Conservation (phyloP, 106 monocot genomes). For the Posidonia australis region DNA sequence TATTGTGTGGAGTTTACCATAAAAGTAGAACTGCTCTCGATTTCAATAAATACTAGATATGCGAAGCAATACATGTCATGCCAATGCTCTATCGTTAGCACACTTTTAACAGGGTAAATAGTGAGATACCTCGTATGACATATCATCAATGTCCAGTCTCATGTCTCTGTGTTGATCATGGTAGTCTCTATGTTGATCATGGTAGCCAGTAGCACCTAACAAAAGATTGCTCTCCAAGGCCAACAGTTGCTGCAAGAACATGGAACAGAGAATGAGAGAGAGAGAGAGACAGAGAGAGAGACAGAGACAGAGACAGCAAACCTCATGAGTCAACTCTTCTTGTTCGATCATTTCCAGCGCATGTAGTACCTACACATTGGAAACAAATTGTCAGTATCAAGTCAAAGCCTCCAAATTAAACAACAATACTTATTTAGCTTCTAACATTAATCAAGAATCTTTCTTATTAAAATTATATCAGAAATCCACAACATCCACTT, state of each 20-base stretch:
- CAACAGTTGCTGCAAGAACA: conserved; percentile 47
- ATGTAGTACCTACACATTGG: conserved; percentile 33
- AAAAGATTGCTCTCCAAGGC: conserved; percentile 52
- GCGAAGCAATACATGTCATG: no score
- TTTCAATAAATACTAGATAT: no score
- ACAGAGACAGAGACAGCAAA: no score
- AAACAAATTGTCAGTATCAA: neutral
- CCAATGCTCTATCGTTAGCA: no score
- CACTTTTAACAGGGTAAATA: neutral
- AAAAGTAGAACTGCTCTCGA: no score
- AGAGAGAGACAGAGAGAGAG: no score
- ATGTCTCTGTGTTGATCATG: conserved; percentile 33
- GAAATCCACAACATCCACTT: neutral
- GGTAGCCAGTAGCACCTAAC: conserved; percentile 27
- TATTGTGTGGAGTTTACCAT: no score
- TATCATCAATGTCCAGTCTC: conserved; percentile 90
- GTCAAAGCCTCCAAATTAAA: neutral
- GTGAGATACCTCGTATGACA: conserved; percentile 76
- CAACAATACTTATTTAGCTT: neutral
- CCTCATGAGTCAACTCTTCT: conserved; percentile 54
- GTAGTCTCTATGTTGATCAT: conserved; percentile 25
- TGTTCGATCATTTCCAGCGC: conserved; percentile 65
- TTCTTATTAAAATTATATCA: neutral
- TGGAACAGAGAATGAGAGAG: neutral
- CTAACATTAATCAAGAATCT: neutral